Evolutionary conservation across 2,329 filamentous ascomycete genomes (phyloP).

Genomic region (Pezicula rhizophila): DNA sequence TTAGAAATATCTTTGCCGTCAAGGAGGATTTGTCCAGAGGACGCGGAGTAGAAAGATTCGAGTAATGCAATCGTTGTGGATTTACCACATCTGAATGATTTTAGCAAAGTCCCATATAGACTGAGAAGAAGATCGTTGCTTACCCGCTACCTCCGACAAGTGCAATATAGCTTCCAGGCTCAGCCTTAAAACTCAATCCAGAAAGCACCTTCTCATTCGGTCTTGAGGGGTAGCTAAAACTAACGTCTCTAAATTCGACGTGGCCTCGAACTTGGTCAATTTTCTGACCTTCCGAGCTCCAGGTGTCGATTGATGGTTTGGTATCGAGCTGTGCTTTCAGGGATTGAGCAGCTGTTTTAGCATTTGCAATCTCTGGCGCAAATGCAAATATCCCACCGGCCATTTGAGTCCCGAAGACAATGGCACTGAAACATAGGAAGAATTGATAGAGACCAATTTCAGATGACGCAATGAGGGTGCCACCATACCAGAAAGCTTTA

Average conservation of each 20-base stretch:
- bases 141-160: too few species aligned
- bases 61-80: slow-evolving; percentile 60
- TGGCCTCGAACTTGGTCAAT: too few species aligned
- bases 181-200: too few species aligned
- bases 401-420: slow-evolving; percentile 45
- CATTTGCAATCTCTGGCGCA: slow-evolving; percentile 50
- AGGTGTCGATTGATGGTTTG: slow-evolving; percentile 42
- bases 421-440: slow-evolving; percentile 47
- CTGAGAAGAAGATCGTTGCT: too few species aligned
- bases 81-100: slow-evolving; percentile 48
- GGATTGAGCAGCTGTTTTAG: slow-evolving; percentile 41
- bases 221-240: too few species aligned
- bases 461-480: slow-evolving; percentile 35
- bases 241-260: too few species aligned
- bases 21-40: slow-evolving; percentile 58
- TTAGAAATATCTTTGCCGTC: slow-evolving; percentile 54
- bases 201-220: too few species aligned
- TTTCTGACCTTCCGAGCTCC: slow-evolving; percentile 28
- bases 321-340: slow-evolving; percentile 28
- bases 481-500: slow-evolving; percentile 48
- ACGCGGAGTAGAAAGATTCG: slow-evolving; percentile 61
- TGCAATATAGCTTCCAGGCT: too few species aligned
- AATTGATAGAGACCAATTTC: slow-evolving; percentile 40
- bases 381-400: slow-evolving; percentile 48
- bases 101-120: too few species aligned